Evolutionary conservation across 2,329 filamentous ascomycete species (phyloP), one percentile per base, ranked within the genome.

Genomic region (Penicillium sp.): DNA sequence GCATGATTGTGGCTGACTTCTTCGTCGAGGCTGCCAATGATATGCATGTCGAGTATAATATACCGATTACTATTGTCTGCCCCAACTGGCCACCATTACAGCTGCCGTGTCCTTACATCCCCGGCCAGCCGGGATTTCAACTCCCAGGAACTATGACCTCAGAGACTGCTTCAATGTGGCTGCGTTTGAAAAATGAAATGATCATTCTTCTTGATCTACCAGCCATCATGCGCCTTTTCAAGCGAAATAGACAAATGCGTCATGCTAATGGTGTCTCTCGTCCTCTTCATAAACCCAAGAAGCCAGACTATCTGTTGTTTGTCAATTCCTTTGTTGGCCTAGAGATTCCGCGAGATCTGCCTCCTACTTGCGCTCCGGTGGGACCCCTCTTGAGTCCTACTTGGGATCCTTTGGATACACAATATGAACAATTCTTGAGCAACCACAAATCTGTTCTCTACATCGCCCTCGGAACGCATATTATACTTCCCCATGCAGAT

Each of bases 321-420:
- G 71, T 79, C 21, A 79, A 79, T 48, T 77, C 75, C 0, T 79
- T 79, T 55, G 76, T 71, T 52, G 77, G 76, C 0, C 64, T 79
- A 7, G 77, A 80, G 47, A 64, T 70, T 1, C 72, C 77, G 0
- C 72, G 72, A 19, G 76, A 79, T 51, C 52, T 79, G 2, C 77
- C 77, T 1, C 77, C 77, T 1, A 61, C 73, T 1, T 68, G 73
- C 21, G 64, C 67, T 2, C 54, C 72, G 1, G 69, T 79, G 2
- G 78, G 77, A 0, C 78, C 77, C 2, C 68, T 79, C 2, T 62
- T 79, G 5, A 56, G 65, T 1, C 72, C 76, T 28, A 56, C 64
- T 13, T 77, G 69, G 42, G 62, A 68, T 3, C 61, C 67, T 0
- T 58, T 79, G 3, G 67, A 71, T 3, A 48, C 54, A 0, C 51